These are phyloP conservation scores for Chaetothyriales sp. DNA, from an alignment of 2,329 filamentous ascomycete genomes.

Conservation along the genomic window DNA sequence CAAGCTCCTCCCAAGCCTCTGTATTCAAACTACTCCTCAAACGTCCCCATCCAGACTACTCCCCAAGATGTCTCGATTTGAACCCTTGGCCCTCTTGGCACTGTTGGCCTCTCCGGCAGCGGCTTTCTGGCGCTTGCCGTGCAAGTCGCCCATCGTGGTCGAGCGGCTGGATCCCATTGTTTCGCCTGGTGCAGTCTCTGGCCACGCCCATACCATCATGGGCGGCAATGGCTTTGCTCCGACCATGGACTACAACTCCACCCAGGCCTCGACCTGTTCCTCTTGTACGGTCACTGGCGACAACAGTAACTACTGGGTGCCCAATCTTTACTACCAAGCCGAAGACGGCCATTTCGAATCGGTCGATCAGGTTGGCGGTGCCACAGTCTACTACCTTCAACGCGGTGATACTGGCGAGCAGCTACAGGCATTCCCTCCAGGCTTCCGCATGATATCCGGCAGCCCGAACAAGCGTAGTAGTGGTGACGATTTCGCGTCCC, in stretches of 20 bases:
- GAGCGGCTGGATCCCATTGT: conserved; percentile 50
- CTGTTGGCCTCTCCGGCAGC: conserved; percentile 15
- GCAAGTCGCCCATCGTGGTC: conserved; percentile 20
- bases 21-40: too few species aligned
- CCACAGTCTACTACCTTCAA: conserved; percentile 45
- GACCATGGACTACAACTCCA: conserved; percentile 29
- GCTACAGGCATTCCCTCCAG: conserved; percentile 55
- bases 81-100: conserved; percentile 3
- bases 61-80: conserved; percentile 2
- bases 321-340: conserved; percentile 54
- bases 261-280: conserved; percentile 50
- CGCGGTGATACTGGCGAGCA: conserved; percentile 46
- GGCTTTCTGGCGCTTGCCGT: conserved; percentile 19
- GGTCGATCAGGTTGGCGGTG: conserved; percentile 45
- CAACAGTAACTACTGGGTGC: conserved; percentile 66
- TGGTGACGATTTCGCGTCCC: conserved; percentile 40
- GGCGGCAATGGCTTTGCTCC: conserved; percentile 56
- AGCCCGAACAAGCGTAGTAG: conserved; percentile 45
- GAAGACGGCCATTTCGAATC: conserved; percentile 49
- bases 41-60: background rate
- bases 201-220: conserved; percentile 58
- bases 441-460: conserved; percentile 59
- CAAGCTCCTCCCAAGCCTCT: too few species aligned
- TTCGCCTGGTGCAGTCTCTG: conserved; percentile 42
- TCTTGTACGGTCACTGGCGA: conserved; percentile 57